Conservation (phyloP, 441 rosid genomes). For the Erodium texanum region DNA sequence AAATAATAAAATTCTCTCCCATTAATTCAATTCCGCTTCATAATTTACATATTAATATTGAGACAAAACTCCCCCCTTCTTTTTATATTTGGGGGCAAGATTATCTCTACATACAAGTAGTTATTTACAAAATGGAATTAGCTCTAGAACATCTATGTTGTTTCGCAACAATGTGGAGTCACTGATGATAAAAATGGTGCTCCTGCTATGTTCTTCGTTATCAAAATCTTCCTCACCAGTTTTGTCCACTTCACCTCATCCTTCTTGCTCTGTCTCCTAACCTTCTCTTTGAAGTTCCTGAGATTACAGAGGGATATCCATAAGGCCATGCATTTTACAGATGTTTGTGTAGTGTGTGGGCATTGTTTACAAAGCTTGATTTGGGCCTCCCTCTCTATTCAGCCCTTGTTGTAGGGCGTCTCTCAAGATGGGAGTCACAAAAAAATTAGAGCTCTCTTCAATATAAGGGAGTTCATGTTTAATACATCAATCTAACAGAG, state of each 20-base stretch:
- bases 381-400: too few relatives aligned
- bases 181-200: slow-evolving; percentile 32
- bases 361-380: too few relatives aligned
- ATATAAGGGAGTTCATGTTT: too few relatives aligned
- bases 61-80: neutral
- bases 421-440: too few relatives aligned
- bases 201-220: slow-evolving; percentile 47
- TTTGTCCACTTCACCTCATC: slow-evolving; percentile 69
- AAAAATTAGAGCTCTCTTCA: too few relatives aligned
- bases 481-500: too few relatives aligned
- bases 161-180: neutral
- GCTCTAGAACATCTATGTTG: neutral
- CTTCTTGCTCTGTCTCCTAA: slow-evolving; percentile 61
- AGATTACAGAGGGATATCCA: neutral
- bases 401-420: too few relatives aligned
- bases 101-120: neutral
- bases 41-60: neutral
- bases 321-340: too few relatives aligned
- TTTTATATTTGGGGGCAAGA: neutral
- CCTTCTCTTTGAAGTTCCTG: slow-evolving; percentile 63
- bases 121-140: neutral
- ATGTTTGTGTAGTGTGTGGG: too few relatives aligned
- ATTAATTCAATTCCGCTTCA: too few relatives aligned
- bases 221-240: slow-evolving; percentile 56
- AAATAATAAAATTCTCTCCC: too few relatives aligned